These are phyloP conservation scores for Xylaria polymorpha DNA, from an alignment of 2,329 filamentous ascomycete species.

Conservation along the genomic window DNA sequence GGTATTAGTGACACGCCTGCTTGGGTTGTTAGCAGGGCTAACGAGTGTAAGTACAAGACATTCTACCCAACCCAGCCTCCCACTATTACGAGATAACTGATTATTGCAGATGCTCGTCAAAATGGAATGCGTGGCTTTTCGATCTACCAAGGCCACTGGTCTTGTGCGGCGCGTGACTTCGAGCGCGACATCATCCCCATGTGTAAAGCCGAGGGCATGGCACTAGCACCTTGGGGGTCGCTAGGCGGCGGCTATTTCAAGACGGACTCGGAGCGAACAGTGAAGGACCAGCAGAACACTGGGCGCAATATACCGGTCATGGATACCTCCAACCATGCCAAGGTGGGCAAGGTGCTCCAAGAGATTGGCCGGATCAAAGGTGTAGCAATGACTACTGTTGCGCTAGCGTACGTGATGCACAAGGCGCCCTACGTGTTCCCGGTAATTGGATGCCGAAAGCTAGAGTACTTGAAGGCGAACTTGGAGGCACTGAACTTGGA, in stretches of 20 bases:
- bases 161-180: constrained; percentile 70
- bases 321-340: constrained; percentile 54
- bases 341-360: constrained; percentile 66
- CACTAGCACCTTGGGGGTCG: constrained; percentile 68
- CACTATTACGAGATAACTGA: constrained; percentile 65
- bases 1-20: constrained; percentile 68
- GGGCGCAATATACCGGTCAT: constrained; percentile 59
- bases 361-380: constrained; percentile 67
- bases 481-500: constrained; percentile 64
- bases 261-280: constrained; percentile 56
- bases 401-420: constrained; percentile 61
- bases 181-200: constrained; percentile 76
- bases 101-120: constrained; percentile 68
- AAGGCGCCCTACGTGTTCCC: constrained; percentile 66
- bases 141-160: constrained; percentile 75
- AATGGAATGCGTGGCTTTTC: constrained; percentile 77
- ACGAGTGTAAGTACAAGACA: constrained; percentile 6
- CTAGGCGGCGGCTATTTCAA: constrained; percentile 65
- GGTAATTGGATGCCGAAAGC: constrained; percentile 63
- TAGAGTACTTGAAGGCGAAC: constrained; percentile 64
- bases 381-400: constrained; percentile 67
- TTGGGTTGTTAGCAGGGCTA: constrained; percentile 65
- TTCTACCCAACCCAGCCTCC: not conserved
- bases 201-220: constrained; percentile 70
- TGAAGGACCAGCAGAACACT: constrained; percentile 54